Evolutionary conservation across 163 green algal genomes (phyloP).

Genomic region (Chlamydomonas reinhardtii): DNA sequence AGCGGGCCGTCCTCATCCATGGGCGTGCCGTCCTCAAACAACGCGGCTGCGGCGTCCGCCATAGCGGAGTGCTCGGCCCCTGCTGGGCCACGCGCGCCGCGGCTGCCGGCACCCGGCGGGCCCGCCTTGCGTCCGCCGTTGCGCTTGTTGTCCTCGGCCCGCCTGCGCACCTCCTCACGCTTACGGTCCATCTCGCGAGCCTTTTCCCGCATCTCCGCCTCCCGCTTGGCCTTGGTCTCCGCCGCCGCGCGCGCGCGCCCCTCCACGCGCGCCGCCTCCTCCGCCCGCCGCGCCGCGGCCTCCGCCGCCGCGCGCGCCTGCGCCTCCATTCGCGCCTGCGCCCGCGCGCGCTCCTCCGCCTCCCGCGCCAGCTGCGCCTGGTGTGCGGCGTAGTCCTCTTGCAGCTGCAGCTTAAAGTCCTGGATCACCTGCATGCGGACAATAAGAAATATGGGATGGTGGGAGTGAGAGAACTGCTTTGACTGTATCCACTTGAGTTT

Average conservation of each 20-base stretch:
- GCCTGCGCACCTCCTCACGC: conserved; percentile 27
- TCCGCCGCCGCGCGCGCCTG: conserved; percentile 35
- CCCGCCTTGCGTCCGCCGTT: not conserved
- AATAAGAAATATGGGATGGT: not conserved
- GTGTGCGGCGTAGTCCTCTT: conserved; percentile 43
- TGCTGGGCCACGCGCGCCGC: no score
- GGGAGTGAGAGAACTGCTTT: not conserved
- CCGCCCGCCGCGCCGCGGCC: conserved; percentile 17
- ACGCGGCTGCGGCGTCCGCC: conserved; percentile 25
- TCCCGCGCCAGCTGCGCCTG: conserved; percentile 30
- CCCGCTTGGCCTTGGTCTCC: conserved; percentile 16
- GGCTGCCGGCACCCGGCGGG: no score
- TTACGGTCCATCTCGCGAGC: conserved; percentile 32
- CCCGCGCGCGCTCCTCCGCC: conserved; percentile 19
- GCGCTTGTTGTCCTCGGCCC: conserved; percentile 10
- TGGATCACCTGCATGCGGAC: conserved; percentile 22
- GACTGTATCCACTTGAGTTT: no score
- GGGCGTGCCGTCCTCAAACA: conserved; percentile 14
- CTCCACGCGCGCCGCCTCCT: conserved; percentile 35
- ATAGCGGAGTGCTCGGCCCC: not conserved
- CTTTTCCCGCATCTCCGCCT: conserved; percentile 40
- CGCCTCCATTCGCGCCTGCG: conserved; percentile 25
- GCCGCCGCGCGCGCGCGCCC: conserved; percentile 16
- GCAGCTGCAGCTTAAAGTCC: conserved; percentile 50
- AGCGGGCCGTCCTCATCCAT: conserved; percentile 6